Evolutionary conservation across 208 protist species (phyloP).

Genomic region (Entamoeba histolytica): DNA sequence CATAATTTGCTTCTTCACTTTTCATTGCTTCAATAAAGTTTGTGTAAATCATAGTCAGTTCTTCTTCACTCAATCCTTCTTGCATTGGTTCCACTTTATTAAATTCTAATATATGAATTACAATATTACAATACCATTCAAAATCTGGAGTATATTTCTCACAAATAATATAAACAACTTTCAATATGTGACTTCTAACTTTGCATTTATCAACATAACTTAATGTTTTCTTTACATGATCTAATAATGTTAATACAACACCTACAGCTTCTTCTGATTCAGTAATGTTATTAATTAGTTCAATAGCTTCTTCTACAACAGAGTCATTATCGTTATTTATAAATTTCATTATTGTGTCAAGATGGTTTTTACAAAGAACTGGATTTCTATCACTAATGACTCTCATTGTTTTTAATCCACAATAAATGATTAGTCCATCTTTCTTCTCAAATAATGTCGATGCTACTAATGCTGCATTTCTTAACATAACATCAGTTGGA

Average conservation of each 20-base stretch:
- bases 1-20: neutral
- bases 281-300: neutral
- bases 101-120: neutral
- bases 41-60: neutral
- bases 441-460: neutral
- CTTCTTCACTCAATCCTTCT: neutral
- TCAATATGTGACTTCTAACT: neutral
- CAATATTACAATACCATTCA: neutral
- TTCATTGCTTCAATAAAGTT: neutral
- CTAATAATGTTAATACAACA: neutral
- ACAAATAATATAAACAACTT: neutral
- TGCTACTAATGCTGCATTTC: neutral
- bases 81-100: neutral
- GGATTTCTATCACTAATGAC: neutral
- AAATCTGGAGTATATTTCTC: neutral
- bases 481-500: neutral
- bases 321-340: neutral
- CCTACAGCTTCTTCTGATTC: neutral
- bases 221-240: neutral
- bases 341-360: neutral
- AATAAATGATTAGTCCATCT: neutral
- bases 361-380: neutral
- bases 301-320: neutral
- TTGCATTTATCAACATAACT: neutral
- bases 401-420: neutral